A percentile compares a stretch with the other conserved stretches of the same genome.
phyloP scores from a whole-genome alignment of 176 grass and related monocot genomes.

The Pontederia crassipes region DNA sequence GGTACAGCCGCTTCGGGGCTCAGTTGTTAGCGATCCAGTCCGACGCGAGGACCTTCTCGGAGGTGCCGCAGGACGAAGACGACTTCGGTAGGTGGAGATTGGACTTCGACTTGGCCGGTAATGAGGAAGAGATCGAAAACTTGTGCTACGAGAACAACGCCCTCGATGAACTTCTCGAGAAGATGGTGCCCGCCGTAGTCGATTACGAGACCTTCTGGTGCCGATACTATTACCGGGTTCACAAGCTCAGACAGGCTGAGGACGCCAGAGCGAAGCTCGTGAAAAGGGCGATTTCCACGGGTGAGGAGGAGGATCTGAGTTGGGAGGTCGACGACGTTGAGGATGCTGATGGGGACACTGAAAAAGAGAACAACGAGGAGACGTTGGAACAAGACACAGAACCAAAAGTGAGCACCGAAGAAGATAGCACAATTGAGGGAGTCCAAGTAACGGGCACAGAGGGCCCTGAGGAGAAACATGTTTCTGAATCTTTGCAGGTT shows the following conservation, averaged over 20 bases:
- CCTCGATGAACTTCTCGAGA: conserved; percentile 81
- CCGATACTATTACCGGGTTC: conserved; percentile 68
- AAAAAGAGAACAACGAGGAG: conserved; percentile 28
- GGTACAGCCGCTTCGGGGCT: conserved; percentile 72
- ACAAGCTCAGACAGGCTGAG: conserved; percentile 80
- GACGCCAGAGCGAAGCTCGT: conserved; percentile 83
- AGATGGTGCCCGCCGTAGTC: conserved; percentile 65
- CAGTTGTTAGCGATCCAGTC: conserved; percentile 62
- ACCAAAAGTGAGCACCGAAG: background rate
- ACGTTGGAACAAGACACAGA: background rate
- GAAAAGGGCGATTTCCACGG: conserved; percentile 49
- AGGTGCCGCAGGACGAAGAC: conserved; percentile 44
- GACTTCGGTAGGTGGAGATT: conserved; percentile 54
- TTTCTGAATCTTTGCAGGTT: conserved; percentile 6
- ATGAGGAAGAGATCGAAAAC: conserved; percentile 48
- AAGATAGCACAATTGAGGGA: conserved; percentile 7
- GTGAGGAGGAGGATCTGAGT: conserved; percentile 62
- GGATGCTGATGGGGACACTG: conserved; percentile 22
- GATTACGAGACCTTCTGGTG: conserved; percentile 75
- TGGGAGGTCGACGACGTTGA: conserved; percentile 63
- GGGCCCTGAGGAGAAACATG: conserved; percentile 11
- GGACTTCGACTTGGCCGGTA: conserved; percentile 36
- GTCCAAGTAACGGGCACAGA: conserved; percentile 14
- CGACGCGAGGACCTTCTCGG: conserved; percentile 53
- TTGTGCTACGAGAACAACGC: conserved; percentile 62